A percentile compares a stretch with the other conserved stretches of the same genome.
Conservation (phyloP, 257 asterid species). For the Pogostemon cablin region DNA sequence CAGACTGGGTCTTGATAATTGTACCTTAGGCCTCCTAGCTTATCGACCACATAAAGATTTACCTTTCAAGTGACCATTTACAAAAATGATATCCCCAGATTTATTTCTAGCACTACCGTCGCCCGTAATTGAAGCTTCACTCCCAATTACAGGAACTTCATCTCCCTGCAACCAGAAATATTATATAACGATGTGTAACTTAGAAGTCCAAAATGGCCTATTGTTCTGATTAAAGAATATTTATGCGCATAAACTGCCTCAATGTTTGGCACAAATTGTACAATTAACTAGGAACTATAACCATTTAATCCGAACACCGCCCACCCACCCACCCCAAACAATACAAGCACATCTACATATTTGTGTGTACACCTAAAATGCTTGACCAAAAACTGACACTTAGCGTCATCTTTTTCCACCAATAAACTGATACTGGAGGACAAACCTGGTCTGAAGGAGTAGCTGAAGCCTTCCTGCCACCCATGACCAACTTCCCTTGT, state of each 20-base stretch:
- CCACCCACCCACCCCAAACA: too few species aligned
- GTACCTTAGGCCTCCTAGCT: slow-evolving; percentile 40
- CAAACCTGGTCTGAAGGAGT: slow-evolving; percentile 74
- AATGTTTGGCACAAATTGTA: too few species aligned
- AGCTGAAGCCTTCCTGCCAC: slow-evolving; percentile 75
- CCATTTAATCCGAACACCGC: too few species aligned
- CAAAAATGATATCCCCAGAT: slow-evolving; percentile 38
- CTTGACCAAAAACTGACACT: slow-evolving; percentile 5
- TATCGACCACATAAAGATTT: slow-evolving; percentile 35
- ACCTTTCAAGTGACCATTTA: slow-evolving; percentile 44
- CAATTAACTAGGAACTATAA: too few species aligned
- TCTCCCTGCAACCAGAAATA: slow-evolving; percentile 58
- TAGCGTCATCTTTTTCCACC: neutral
- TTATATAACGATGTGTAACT: neutral
- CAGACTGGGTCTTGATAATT: slow-evolving; percentile 39
- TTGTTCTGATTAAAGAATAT: neutral
- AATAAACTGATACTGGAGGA: slow-evolving; percentile 17
- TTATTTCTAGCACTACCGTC: slow-evolving; percentile 47
- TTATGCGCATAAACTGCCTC: too few species aligned
- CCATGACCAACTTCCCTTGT: slow-evolving; percentile 94
- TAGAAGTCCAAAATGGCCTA: neutral
- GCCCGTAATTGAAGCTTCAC: slow-evolving; percentile 43
- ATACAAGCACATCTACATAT: neutral
- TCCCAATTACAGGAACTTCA: slow-evolving; percentile 45
- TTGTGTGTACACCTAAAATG: neutral